Percentiles rank a stretch among this genome's conserved stretches.
Conservation (phyloP, 1,284 basidiomycete genomes). For the Boletellus dicymbophilus region DNA sequence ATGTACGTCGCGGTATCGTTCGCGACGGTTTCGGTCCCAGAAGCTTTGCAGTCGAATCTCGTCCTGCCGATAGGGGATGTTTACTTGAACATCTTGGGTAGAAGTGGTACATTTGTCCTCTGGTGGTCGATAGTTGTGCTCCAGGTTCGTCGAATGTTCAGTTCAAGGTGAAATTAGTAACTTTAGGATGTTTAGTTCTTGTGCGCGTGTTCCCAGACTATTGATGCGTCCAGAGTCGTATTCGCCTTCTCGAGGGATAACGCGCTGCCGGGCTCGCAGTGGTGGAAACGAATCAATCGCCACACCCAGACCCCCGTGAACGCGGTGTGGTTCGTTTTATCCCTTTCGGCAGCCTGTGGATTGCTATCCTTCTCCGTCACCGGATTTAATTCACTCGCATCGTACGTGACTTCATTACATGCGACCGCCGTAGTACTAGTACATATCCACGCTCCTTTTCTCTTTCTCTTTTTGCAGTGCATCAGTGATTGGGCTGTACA, state of each 20-base stretch:
- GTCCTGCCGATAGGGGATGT: slow-evolving; percentile 68
- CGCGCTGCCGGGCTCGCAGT: slow-evolving; percentile 65
- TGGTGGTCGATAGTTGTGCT: slow-evolving; percentile 68
- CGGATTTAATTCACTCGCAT: slow-evolving; percentile 60
- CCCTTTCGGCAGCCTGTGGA: slow-evolving; percentile 52
- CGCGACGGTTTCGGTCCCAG: slow-evolving; percentile 52
- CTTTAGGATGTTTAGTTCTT: slow-evolving; percentile 11
- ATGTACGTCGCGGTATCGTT: slow-evolving; percentile 62
- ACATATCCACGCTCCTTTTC: too few relatives aligned
- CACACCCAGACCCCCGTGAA: slow-evolving; percentile 63
- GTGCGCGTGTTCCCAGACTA: slow-evolving; percentile 65
- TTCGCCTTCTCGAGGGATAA: slow-evolving; percentile 73
- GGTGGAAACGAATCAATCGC: slow-evolving; percentile 60
- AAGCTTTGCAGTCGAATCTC: slow-evolving; percentile 46
- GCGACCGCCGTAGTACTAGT: too few relatives aligned
- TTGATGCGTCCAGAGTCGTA: slow-evolving; percentile 69
- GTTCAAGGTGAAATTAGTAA: neutral
- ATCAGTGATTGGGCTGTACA: slow-evolving; percentile 58
- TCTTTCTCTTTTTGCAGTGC: slow-evolving; percentile 39
- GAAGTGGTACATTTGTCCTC: slow-evolving; percentile 61
- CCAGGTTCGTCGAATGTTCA: slow-evolving; percentile 42
- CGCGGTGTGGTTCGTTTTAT: slow-evolving; percentile 70
- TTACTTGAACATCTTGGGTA: slow-evolving; percentile 59
- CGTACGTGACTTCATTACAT: slow-evolving; percentile 38
- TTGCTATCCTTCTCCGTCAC: slow-evolving; percentile 61